phyloP scores from a whole-genome alignment of 176 grass and related monocot species.

The Elymus sibiricus region DNA sequence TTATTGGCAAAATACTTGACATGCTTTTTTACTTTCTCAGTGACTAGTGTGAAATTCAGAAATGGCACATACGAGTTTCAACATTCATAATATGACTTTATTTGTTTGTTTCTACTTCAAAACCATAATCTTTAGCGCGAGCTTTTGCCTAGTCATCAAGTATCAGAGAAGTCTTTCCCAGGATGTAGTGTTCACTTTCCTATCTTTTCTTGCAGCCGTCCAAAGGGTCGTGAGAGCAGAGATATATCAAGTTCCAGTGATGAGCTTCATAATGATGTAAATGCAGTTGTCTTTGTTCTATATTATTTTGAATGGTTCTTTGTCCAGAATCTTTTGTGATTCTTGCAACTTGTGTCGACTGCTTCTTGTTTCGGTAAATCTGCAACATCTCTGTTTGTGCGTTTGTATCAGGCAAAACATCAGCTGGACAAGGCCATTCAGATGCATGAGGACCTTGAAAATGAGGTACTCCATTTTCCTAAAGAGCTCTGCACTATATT shows the following conservation, averaged over 20 bases:
- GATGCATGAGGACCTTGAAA: constrained; percentile 65
- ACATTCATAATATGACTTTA: neutral
- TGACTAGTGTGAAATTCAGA: neutral
- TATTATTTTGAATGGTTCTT: constrained; percentile 17
- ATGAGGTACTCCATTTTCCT: constrained; percentile 46
- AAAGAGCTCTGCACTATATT: neutral
- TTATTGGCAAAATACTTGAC: neutral
- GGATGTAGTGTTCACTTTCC: constrained; percentile 6
- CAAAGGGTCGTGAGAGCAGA: constrained; percentile 52
- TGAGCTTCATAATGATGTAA: constrained; percentile 54
- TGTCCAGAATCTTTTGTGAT: neutral
- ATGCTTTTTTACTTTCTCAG: constrained; percentile 10
- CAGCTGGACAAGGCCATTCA: constrained; percentile 58
- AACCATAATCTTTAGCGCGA: neutral
- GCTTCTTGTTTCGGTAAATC: constrained; percentile 21
- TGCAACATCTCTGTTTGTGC: neutral
- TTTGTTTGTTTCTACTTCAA: constrained; percentile 1
- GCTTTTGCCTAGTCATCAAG: constrained; percentile 3
- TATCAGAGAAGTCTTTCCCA: neutral
- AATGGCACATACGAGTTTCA: neutral
- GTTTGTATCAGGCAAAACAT: constrained; percentile 45
- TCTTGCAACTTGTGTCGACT: neutral
- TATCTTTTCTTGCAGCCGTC: constrained; percentile 27
- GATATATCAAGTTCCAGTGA: constrained; percentile 53
- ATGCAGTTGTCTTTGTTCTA: constrained; percentile 6